Evolutionary conservation across 345 rosid genomes (phyloP).

Genomic region (Linum trigynum): DNA sequence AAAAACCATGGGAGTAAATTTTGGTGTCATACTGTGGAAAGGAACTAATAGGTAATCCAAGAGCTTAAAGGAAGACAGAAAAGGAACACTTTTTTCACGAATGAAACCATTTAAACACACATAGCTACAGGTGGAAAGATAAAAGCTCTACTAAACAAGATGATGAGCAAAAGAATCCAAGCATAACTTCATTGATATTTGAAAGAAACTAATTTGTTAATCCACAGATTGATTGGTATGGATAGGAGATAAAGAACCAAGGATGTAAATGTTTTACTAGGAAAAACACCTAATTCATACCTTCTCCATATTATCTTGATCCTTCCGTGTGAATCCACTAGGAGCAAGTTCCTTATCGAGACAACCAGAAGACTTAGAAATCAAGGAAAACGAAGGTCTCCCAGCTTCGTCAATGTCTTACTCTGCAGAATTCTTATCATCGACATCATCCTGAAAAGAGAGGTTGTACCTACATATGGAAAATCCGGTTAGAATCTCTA

Average conservation of each 20-base stretch:
- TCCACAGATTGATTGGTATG: not conserved
- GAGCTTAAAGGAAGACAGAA: no score
- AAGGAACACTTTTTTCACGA: no score
- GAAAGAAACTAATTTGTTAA: not conserved
- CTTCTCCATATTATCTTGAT: conserved; percentile 66
- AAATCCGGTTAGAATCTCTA: not conserved
- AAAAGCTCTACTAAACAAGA: not conserved
- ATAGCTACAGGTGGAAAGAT: not conserved
- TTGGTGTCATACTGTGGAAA: not conserved
- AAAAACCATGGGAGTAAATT: no score
- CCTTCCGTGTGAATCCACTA: conserved; percentile 81
- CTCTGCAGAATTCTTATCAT: conserved; percentile 34
- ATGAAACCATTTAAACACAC: no score
- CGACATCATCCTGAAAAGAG: conserved; percentile 38
- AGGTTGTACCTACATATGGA: conserved; percentile 45
- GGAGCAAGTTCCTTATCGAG: conserved; percentile 87
- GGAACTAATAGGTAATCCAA: no score
- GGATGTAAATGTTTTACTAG: not conserved
- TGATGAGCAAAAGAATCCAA: not conserved
- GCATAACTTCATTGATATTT: not conserved
- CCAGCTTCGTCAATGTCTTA: conserved; percentile 38
- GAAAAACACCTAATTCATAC: conserved; percentile 30
- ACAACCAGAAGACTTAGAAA: conserved; percentile 54
- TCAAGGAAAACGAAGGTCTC: conserved; percentile 62
- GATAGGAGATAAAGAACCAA: not conserved